phyloP scores from a whole-genome alignment of 257 asterid genomes.

The Ilex asprella region DNA sequence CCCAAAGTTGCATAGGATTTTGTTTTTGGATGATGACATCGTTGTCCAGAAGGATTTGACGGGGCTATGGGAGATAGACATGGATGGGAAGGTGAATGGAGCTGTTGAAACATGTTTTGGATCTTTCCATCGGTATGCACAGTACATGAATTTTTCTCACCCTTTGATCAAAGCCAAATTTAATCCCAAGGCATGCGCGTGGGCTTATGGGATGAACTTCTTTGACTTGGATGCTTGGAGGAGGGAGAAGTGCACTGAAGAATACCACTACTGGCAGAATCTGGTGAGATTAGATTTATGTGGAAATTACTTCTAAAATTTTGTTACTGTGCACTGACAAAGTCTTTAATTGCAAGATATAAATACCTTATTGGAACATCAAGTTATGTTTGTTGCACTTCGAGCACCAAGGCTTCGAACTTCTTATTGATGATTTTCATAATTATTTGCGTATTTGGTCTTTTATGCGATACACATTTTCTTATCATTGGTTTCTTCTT shows the following conservation, averaged over 20 bases:
- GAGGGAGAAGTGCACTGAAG: conserved; percentile 41
- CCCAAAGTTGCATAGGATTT: conserved; percentile 34
- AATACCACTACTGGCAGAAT: conserved; percentile 44
- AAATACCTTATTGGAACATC: too few relatives aligned
- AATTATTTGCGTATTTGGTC: too few relatives aligned
- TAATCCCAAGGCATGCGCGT: conserved; percentile 36
- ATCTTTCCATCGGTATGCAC: conserved; percentile 33
- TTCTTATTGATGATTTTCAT: too few relatives aligned
- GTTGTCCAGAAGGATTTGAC: conserved; percentile 39
- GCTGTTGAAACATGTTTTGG: conserved; percentile 42
- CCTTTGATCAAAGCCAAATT: conserved; percentile 32
- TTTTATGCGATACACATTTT: too few relatives aligned
- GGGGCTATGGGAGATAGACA: conserved; percentile 35
- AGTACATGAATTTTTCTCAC: conserved; percentile 37
- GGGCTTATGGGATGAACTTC: conserved; percentile 46
- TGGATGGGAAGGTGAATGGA: conserved; percentile 48
- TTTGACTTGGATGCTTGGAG: conserved; percentile 44
- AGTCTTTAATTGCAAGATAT: too few relatives aligned
- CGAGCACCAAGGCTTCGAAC: too few relatives aligned
- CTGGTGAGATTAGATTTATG: conserved; percentile 23
- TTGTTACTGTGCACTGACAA: too few relatives aligned
- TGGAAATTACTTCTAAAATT: too few relatives aligned
- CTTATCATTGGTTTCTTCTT: too few relatives aligned
- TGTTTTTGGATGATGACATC: conserved; percentile 43
- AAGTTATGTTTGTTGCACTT: too few relatives aligned